Evolutionary conservation across 306 rosid genomes (phyloP).

Genomic region (Rosa lucieae): DNA sequence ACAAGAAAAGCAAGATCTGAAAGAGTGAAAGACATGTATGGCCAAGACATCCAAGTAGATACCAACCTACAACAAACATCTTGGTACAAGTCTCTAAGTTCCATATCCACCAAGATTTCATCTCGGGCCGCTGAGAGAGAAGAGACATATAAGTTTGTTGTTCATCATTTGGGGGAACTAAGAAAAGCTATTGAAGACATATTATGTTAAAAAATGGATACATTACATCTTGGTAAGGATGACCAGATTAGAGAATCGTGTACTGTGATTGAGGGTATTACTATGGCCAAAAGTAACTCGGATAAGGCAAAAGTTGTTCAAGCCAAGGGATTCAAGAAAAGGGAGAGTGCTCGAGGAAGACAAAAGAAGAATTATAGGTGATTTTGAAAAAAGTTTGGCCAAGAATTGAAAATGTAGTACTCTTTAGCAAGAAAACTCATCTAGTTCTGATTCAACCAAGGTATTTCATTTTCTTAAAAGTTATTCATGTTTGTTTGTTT

Average conservation of each 20-base stretch:
- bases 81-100: neutral
- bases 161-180: neutral
- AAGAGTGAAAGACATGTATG: neutral
- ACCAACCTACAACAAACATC: neutral
- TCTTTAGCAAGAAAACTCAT: neutral
- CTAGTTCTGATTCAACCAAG: neutral
- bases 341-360: neutral
- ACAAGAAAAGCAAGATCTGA: neutral
- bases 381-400: neutral
- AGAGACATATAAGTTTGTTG: neutral
- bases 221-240: neutral
- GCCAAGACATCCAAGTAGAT: neutral
- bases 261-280: neutral
- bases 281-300: neutral
- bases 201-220: neutral
- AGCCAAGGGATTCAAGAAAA: neutral
- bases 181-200: neutral
- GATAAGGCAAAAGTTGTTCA: neutral
- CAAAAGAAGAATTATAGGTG: neutral
- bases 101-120: constrained; percentile 3
- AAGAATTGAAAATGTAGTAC: neutral
- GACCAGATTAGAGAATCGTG: neutral
- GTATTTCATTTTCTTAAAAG: too few species aligned
- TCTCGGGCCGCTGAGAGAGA: neutral
- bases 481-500: too few species aligned